Percentiles rank a stretch among this genome's conserved stretches.
Conservation (phyloP, 495 filamentous ascomycete genomes). For the Penicillium daleae region DNA sequence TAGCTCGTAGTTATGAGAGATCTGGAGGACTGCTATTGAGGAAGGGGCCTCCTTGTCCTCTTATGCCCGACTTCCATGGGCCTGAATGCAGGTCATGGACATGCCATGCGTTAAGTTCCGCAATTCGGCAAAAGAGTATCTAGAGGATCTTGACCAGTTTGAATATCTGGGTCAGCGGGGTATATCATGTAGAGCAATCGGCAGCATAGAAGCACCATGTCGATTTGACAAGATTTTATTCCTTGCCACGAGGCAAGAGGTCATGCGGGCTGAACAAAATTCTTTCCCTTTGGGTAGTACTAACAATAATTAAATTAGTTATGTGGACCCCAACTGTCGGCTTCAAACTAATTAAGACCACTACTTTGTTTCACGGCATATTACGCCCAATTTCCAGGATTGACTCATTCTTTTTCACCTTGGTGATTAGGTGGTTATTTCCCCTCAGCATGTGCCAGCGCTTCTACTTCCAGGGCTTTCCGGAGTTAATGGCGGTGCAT, state of each 20-base stretch:
- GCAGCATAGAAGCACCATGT: neutral
- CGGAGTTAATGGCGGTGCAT: neutral
- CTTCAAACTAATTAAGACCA: neutral
- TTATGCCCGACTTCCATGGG: neutral
- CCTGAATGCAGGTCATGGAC: neutral
- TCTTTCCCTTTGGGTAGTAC: neutral
- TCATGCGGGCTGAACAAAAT: neutral
- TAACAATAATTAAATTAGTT: neutral
- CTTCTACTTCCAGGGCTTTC: neutral
- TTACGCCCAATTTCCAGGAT: neutral
- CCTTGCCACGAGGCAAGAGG: neutral
- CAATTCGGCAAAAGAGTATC: neutral
- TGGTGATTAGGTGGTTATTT: neutral
- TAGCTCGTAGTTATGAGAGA: neutral
- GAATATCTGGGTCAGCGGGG: neutral
- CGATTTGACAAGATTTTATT: neutral
- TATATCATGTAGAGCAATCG: neutral
- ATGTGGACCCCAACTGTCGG: neutral
- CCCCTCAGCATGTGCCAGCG: neutral
- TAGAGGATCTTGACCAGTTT: neutral
- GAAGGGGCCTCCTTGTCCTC: neutral
- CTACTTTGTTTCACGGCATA: neutral
- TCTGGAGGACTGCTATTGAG: neutral
- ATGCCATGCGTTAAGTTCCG: neutral
- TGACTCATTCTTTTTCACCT: neutral